A percentile compares a stretch with the other conserved stretches of the same genome.
These are phyloP conservation scores for Amanita pallidorosea DNA, from an alignment of 768 basidiomycete genomes.

Conservation along the genomic window DNA sequence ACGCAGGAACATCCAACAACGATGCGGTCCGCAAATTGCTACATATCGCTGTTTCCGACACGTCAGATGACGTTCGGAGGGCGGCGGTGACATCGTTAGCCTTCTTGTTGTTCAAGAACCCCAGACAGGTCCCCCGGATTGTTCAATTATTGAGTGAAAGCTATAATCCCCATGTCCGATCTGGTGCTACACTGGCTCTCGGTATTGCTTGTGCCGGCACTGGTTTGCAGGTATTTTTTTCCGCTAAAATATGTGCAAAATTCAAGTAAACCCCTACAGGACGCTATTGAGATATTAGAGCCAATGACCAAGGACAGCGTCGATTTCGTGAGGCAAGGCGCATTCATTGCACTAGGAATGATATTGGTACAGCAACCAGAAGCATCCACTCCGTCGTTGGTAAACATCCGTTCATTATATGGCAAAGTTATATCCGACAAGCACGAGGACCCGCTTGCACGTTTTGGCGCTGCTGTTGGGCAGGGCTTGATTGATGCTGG, in stretches of 20 bases:
- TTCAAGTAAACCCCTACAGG: constrained; percentile 32
- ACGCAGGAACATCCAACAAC: constrained; percentile 94
- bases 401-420: constrained; percentile 75
- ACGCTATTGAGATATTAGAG: constrained; percentile 92
- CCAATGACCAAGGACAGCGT: constrained; percentile 98
- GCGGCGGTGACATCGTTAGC: constrained; percentile 95
- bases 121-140: constrained; percentile 89
- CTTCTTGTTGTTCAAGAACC: constrained; percentile 95
- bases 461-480: constrained; percentile 91
- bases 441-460: constrained; percentile 98
- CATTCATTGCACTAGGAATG: constrained; percentile 93
- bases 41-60: constrained; percentile 97
- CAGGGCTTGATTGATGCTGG: constrained; percentile 98
- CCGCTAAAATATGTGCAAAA: background rate
- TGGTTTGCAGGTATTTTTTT: constrained; percentile 62
- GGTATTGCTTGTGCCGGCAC: constrained; percentile 98
- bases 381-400: constrained; percentile 73
- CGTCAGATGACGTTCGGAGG: constrained; percentile 92
- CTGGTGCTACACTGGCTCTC: constrained; percentile 91
- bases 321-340: constrained; percentile 97
- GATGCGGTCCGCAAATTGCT: constrained; percentile 83
- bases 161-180: constrained; percentile 97
- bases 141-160: constrained; percentile 96
- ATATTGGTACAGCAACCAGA: constrained; percentile 95
- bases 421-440: constrained; percentile 88